These are phyloP conservation scores for Trichosanthes cucumerina DNA, from an alignment of 306 rosid genomes.

Conservation along the genomic window DNA sequence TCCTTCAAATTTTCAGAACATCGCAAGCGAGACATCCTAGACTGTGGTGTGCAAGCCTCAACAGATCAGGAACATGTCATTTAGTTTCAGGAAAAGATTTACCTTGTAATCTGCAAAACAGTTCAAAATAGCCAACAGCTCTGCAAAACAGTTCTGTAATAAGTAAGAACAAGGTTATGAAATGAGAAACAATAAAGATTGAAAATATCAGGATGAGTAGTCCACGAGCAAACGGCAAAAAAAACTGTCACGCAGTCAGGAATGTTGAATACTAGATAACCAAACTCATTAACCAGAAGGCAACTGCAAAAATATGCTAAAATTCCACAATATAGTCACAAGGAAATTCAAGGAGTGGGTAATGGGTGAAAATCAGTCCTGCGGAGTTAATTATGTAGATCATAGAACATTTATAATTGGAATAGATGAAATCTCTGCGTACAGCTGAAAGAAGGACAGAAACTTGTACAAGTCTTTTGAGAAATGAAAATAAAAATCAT, in stretches of 20 bases:
- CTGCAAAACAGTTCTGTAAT: background rate
- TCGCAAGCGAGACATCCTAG: background rate
- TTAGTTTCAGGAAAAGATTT: background rate
- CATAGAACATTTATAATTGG: background rate
- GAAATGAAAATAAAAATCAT: background rate
- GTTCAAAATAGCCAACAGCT: background rate
- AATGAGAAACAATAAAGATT: background rate
- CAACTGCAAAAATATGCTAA: background rate
- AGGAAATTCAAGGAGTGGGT: background rate
- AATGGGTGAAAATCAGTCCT: background rate
- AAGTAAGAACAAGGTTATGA: background rate
- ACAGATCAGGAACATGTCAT: background rate
- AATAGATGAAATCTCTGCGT: background rate
- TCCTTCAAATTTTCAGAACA: background rate
- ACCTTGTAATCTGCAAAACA: background rate
- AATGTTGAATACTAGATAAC: background rate
- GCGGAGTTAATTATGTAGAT: background rate
- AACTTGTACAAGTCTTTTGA: background rate
- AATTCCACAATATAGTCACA: background rate
- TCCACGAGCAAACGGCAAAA: background rate
- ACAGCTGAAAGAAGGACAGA: background rate
- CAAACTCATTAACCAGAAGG: background rate
- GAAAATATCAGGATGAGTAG: background rate
- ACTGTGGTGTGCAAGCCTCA: background rate
- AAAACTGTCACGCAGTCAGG: background rate